phyloP scores from a whole-genome alignment of 495 filamentous ascomycete genomes.

The Trichoderma reesei region DNA sequence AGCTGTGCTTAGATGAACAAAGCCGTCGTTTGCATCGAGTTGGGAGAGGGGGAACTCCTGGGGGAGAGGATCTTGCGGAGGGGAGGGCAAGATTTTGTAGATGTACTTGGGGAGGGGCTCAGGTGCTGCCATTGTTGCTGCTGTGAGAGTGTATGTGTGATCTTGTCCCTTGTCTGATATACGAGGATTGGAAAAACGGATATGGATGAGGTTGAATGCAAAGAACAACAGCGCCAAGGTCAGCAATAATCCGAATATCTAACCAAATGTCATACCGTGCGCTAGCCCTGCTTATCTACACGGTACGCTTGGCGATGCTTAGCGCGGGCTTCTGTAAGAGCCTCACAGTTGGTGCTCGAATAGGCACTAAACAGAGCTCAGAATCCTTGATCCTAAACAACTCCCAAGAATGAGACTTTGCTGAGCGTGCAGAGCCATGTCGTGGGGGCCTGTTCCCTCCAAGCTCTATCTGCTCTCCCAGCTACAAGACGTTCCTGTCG shows the following conservation, averaged over 20 bases:
- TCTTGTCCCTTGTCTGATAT: neutral
- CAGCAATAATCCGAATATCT: no score
- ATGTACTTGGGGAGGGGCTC: constrained; percentile 33
- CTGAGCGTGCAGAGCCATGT: constrained; percentile 27
- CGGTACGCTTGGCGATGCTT: neutral
- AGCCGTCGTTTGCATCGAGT: constrained; percentile 42
- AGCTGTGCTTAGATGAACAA: constrained; percentile 41
- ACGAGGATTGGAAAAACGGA: neutral
- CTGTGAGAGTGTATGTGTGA: neutral
- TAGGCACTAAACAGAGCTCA: neutral
- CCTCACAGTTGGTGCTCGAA: neutral
- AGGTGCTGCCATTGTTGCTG: constrained; percentile 5
- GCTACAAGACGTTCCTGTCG: constrained; percentile 42
- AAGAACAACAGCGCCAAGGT: no score
- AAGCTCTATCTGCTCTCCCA: constrained; percentile 57
- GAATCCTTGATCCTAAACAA: neutral
- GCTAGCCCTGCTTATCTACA: no score
- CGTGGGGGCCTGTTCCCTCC: constrained; percentile 52
- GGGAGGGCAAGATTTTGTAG: constrained; percentile 40
- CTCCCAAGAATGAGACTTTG: neutral
- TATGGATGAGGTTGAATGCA: no score
- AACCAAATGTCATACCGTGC: no score
- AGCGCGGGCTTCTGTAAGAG: neutral
- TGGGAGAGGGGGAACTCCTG: constrained; percentile 37
- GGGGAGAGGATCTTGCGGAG: constrained; percentile 40